Conservation (phyloP, 306 rosid species). For the Lathyrus tuberosus region DNA sequence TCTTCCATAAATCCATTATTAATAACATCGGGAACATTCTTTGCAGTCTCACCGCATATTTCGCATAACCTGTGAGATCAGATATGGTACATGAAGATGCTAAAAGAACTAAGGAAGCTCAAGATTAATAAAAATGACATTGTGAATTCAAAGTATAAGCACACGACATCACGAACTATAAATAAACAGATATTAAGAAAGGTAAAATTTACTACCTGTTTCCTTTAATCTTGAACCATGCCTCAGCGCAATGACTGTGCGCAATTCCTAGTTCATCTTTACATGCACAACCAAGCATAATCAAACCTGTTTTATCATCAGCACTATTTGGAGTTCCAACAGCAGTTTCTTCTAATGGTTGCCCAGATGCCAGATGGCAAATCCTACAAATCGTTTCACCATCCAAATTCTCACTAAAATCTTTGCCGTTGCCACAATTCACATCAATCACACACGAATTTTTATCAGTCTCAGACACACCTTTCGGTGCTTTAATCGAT, state of each 20-base stretch:
- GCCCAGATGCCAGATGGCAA: slow-evolving; percentile 77
- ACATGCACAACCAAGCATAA: slow-evolving; percentile 86
- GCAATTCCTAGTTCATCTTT: slow-evolving; percentile 83
- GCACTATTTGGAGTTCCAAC: slow-evolving; percentile 31
- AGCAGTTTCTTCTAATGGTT: slow-evolving; percentile 52
- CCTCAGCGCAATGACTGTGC: slow-evolving; percentile 85
- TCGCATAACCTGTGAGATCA: slow-evolving; percentile 71
- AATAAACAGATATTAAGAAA: slow-evolving; percentile 10
- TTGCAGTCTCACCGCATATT: slow-evolving; percentile 84
- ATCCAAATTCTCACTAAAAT: slow-evolving; percentile 52
- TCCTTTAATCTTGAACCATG: slow-evolving; percentile 85
- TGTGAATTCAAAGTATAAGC: slow-evolving; percentile 6
- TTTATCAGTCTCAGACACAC: slow-evolving; percentile 51
- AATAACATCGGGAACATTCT: slow-evolving; percentile 54
- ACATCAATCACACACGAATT: slow-evolving; percentile 61
- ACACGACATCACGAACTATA: slow-evolving; percentile 7
- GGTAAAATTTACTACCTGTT: slow-evolving; percentile 61
- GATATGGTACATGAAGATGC: slow-evolving; percentile 7
- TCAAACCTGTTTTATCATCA: slow-evolving; percentile 45
- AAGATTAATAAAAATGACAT: not conserved
- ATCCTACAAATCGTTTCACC: slow-evolving; percentile 84
- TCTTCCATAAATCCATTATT: slow-evolving; percentile 67
- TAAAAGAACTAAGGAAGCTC: slow-evolving; percentile 5
- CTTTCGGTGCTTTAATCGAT: slow-evolving; percentile 42
- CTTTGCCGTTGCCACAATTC: slow-evolving; percentile 47